Percentiles rank a stretch among this genome's conserved stretches.
Conservation (phyloP, 257 asterid genomes). For the Gardenia jasminoides region DNA sequence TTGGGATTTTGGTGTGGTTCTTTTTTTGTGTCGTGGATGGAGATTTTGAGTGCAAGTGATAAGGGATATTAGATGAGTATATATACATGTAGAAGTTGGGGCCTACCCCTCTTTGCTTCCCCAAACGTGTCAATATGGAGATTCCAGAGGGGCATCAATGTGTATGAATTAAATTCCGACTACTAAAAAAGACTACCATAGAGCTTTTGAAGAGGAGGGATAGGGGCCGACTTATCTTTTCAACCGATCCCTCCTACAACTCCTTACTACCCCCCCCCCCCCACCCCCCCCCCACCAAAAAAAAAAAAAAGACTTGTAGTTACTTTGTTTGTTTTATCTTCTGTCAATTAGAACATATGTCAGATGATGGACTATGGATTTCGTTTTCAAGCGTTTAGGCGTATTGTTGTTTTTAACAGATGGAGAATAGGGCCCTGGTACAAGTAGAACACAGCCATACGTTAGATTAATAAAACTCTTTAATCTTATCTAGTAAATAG, state of each 20-base stretch:
- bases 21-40: slow-evolving; percentile 39
- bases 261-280: no score
- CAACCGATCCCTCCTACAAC: neutral
- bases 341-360: slow-evolving; percentile 13
- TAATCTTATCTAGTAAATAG: slow-evolving; percentile 13
- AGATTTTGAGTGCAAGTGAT: slow-evolving; percentile 33
- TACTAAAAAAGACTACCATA: neutral
- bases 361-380: neutral
- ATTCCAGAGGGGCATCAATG: neutral
- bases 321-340: neutral
- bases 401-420: neutral
- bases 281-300: no score
- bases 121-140: slow-evolving; percentile 43
- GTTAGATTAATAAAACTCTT: neutral
- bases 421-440: slow-evolving; percentile 4
- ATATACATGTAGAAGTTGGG: slow-evolving; percentile 38
- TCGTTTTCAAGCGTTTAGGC: slow-evolving; percentile 1
- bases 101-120: slow-evolving; percentile 14
- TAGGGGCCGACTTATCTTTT: slow-evolving; percentile 19
- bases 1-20: slow-evolving; percentile 27
- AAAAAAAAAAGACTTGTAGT: neutral
- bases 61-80: slow-evolving; percentile 39
- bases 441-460: neutral
- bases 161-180: neutral
- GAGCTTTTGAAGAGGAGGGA: neutral